Conservation (phyloP, 768 basidiomycete species). For the Tulasnella calospora region DNA sequence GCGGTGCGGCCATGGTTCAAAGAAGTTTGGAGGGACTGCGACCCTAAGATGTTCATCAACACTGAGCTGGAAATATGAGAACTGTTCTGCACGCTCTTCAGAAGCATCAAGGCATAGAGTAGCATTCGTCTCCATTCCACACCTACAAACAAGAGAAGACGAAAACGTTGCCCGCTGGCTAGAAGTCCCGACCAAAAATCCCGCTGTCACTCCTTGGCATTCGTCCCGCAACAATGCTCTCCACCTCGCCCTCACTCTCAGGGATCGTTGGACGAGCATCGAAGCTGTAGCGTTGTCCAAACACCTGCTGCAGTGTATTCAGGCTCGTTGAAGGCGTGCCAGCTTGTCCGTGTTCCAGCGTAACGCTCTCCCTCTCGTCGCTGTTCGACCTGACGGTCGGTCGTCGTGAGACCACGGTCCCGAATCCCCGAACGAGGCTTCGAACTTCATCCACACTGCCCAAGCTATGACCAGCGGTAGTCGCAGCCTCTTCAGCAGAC, state of each 20-base stretch:
- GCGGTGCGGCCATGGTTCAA: too few species aligned
- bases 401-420: neutral
- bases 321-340: neutral
- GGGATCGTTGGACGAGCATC: neutral
- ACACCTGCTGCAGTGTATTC: slow-evolving; percentile 7
- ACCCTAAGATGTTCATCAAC: too few species aligned
- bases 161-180: neutral
- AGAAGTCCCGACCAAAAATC: neutral
- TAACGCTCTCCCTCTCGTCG: slow-evolving; percentile 5
- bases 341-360: neutral
- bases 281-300: neutral
- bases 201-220: neutral
- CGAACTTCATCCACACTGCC: neutral
- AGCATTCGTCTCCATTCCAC: neutral
- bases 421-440: neutral
- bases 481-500: neutral
- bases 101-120: neutral
- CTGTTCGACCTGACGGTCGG: neutral
- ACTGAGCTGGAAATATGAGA: too few species aligned
- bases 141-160: neutral
- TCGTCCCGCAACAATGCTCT: neutral
- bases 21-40: too few species aligned
- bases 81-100: neutral
- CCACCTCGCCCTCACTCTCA: neutral
- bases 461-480: neutral